phyloP scores from a whole-genome alignment of 73 alveolate genomes.

The Breviolum minutum region DNA sequence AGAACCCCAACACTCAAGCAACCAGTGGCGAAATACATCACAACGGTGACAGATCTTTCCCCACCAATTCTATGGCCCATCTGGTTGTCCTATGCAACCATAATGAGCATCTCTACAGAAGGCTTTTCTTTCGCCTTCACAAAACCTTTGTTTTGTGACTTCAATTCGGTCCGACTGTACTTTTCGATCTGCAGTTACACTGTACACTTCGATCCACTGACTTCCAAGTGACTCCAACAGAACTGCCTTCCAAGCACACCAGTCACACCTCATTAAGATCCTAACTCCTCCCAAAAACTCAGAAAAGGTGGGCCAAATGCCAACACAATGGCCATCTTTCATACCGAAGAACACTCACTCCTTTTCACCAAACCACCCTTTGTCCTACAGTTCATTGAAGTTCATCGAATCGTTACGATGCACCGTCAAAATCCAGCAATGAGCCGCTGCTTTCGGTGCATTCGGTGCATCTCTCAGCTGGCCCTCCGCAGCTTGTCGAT shows the following conservation, averaged over 20 bases:
- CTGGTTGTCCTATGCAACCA: slow-evolving; percentile 90
- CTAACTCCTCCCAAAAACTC: too few relatives aligned
- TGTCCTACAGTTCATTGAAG: neutral
- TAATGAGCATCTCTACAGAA: slow-evolving; percentile 45
- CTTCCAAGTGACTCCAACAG: neutral
- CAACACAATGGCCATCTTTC: neutral
- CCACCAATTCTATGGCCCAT: slow-evolving; percentile 34
- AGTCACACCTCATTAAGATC: too few relatives aligned
- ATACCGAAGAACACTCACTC: neutral
- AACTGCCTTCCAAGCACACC: too few relatives aligned
- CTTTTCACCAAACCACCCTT: neutral
- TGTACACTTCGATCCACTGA: slow-evolving; percentile 31
- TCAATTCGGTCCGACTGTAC: slow-evolving; percentile 34
- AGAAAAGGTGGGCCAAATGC: neutral
- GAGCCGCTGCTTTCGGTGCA: too few relatives aligned
- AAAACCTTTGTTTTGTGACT: slow-evolving; percentile 88
- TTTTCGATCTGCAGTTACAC: neutral
- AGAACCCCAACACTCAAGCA: slow-evolving; percentile 9
- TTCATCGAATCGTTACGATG: too few relatives aligned
- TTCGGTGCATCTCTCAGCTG: slow-evolving; percentile 4
- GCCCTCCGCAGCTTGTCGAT: slow-evolving; percentile 85
- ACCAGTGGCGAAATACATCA: slow-evolving; percentile 14
- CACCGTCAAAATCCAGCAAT: too few relatives aligned
- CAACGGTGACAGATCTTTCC: slow-evolving; percentile 55
- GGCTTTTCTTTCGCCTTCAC: slow-evolving; percentile 67